Percentiles rank a stretch among this genome's conserved stretches.
These are phyloP conservation scores for Diaporthe longicolla DNA, from an alignment of 2,329 filamentous ascomycete genomes.

Conservation along the genomic window DNA sequence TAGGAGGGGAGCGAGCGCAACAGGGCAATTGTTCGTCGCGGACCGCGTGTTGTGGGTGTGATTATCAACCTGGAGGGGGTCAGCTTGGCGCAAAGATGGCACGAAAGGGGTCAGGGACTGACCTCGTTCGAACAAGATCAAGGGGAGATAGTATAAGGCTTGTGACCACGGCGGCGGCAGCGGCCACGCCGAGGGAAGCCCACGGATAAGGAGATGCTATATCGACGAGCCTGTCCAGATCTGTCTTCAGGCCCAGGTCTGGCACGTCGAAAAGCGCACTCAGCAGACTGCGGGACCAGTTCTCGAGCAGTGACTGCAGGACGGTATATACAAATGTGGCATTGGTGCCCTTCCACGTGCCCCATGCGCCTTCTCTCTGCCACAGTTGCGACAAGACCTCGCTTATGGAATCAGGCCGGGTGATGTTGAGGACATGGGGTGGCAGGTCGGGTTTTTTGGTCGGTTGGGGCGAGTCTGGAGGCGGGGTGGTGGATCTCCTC, in stretches of 20 bases:
- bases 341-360: conserved; percentile 95
- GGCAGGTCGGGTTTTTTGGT: conserved; percentile 54
- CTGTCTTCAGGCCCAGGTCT: conserved; percentile 82
- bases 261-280: conserved; percentile 92
- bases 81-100: not conserved
- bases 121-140: conserved; percentile 87
- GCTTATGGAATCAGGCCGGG: conserved; percentile 83
- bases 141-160: conserved; percentile 87
- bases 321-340: conserved; percentile 93
- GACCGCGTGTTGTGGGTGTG: conserved; percentile 80
- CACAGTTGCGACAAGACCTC: conserved; percentile 91
- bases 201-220: conserved; percentile 85
- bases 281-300: conserved; percentile 92
- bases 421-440: conserved; percentile 78
- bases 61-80: conserved; percentile 76
- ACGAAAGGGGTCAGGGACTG: conserved; percentile 51
- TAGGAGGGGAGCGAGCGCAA: conserved; percentile 85
- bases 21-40: conserved; percentile 83
- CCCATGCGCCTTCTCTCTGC: conserved; percentile 89
- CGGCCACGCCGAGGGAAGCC: conserved; percentile 82
- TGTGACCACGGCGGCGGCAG: conserved; percentile 76
- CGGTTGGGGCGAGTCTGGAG: conserved; percentile 52
- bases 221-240: conserved; percentile 81
- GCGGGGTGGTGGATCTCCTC: conserved; percentile 50
- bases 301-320: conserved; percentile 87